phyloP scores from a whole-genome alignment of 371 early-diverging fungal species.

The Mortierella sp. region DNA sequence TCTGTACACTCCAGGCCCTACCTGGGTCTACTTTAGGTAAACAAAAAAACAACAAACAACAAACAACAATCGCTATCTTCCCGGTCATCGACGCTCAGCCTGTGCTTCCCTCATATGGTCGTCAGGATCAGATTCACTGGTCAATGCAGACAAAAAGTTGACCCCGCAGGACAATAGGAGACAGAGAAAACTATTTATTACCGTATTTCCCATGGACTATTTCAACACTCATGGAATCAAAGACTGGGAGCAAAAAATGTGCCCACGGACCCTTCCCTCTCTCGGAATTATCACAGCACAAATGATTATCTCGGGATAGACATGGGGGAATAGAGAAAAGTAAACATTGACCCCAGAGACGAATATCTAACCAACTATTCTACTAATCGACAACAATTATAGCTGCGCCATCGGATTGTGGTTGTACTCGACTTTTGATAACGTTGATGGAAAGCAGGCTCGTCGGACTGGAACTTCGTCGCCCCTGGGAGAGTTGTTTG shows the following conservation, averaged over 20 bases:
- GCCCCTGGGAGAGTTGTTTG: conserved; percentile 97
- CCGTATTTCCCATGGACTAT: neutral
- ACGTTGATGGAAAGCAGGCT: conserved; percentile 99
- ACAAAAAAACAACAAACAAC: too few relatives aligned
- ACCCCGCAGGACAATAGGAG: neutral
- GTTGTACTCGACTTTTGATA: conserved; percentile 97
- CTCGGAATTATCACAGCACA: neutral
- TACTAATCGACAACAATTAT: conserved; percentile 13
- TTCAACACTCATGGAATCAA: neutral
- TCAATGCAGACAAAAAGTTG: neutral
- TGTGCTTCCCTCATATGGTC: neutral
- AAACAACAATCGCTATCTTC: neutral
- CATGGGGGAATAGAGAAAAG: neutral
- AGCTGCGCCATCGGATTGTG: conserved; percentile 91
- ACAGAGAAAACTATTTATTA: neutral
- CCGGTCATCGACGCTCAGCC: neutral
- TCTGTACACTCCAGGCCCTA: conserved; percentile 80
- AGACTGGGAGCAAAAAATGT: neutral
- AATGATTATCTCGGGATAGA: neutral
- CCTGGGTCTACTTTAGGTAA: conserved; percentile 89
- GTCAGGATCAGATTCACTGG: neutral
- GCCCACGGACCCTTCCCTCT: conserved; percentile 3
- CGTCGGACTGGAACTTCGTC: conserved; percentile 92
- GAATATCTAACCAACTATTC: neutral
- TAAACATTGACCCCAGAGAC: neutral